Evolutionary conservation across 2,329 filamentous ascomycete genomes (phyloP).

Genomic region (Penicillium digitatum): DNA sequence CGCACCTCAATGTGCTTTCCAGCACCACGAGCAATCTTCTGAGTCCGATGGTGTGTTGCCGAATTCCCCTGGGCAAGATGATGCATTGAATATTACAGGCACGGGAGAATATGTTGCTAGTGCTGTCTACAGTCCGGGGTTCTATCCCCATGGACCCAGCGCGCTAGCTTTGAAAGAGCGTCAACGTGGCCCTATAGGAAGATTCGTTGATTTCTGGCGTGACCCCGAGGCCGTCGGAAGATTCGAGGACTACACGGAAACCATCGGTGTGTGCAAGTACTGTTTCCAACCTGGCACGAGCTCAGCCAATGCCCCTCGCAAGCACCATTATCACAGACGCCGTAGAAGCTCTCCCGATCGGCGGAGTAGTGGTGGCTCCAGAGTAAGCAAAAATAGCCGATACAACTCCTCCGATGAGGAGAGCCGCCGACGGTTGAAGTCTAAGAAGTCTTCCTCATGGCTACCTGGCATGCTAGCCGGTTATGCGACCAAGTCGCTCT

Average conservation of each 20-base stretch:
- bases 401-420: constrained; percentile 55
- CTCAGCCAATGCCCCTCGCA: constrained; percentile 56
- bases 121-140: constrained; percentile 32
- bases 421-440: constrained; percentile 43
- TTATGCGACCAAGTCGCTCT: constrained; percentile 54
- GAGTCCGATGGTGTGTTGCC: constrained; percentile 15
- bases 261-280: constrained; percentile 61
- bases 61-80: constrained; percentile 28
- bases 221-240: constrained; percentile 61
- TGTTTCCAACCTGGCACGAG: constrained; percentile 61
- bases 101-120: constrained; percentile 37
- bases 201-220: constrained; percentile 59
- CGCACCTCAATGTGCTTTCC: constrained; percentile 31
- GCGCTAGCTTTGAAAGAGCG: constrained; percentile 50
- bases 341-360: constrained; percentile 47
- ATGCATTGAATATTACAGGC: constrained; percentile 42
- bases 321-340: constrained; percentile 52
- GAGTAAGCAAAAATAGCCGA: constrained; percentile 58
- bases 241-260: constrained; percentile 65
- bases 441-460: constrained; percentile 46
- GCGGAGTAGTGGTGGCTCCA: constrained; percentile 35
- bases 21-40: constrained; percentile 27
- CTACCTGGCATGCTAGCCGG: constrained; percentile 54
- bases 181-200: constrained; percentile 54
- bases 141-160: constrained; percentile 32